A percentile compares a stretch with the other conserved stretches of the same genome.
These are phyloP conservation scores for Trichoderma asperellum DNA, from an alignment of 2,329 filamentous ascomycete species.

Conservation along the genomic window DNA sequence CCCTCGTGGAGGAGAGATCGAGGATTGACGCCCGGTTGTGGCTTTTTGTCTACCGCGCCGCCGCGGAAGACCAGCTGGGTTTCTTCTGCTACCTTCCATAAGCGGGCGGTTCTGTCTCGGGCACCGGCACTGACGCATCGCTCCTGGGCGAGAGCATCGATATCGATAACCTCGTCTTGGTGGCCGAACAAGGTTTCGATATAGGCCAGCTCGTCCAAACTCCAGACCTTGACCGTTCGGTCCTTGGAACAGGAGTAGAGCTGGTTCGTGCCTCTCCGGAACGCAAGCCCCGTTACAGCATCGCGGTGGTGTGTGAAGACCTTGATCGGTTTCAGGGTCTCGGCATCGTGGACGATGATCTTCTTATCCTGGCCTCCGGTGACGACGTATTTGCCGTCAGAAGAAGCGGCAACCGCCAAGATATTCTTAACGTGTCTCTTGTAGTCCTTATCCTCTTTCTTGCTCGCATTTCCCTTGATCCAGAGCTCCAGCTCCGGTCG, in stretches of 20 bases:
- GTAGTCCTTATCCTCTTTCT: slow-evolving; percentile 65
- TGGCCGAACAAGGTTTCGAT: slow-evolving; percentile 96
- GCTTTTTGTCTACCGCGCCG: slow-evolving; percentile 66
- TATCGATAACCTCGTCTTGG: slow-evolving; percentile 84
- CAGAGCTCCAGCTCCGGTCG: slow-evolving; percentile 66
- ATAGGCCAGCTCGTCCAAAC: slow-evolving; percentile 87
- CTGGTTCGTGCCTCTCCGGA: slow-evolving; percentile 86
- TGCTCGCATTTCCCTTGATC: slow-evolving; percentile 64
- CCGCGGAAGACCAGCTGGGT: slow-evolving; percentile 94
- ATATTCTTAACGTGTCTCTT: slow-evolving; percentile 81
- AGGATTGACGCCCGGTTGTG: slow-evolving; percentile 48
- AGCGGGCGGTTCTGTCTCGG: slow-evolving; percentile 83
- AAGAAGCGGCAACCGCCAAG: slow-evolving; percentile 80
- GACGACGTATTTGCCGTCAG: slow-evolving; percentile 87
- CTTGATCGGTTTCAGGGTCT: slow-evolving; percentile 74
- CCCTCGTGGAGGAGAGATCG: slow-evolving; percentile 70
- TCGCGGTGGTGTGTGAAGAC: slow-evolving; percentile 93
- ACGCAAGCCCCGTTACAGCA: slow-evolving; percentile 80
- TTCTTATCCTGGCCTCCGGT: slow-evolving; percentile 86
- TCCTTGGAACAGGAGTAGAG: slow-evolving; percentile 90
- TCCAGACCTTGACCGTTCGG: slow-evolving; percentile 95
- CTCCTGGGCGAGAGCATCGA: slow-evolving; percentile 82
- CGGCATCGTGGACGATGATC: slow-evolving; percentile 86
- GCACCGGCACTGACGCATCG: slow-evolving; percentile 89
- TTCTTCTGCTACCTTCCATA: slow-evolving; percentile 97